These are phyloP conservation scores for Pleurotus salmoneostramineus DNA, from an alignment of 768 basidiomycete species.

Conservation along the genomic window DNA sequence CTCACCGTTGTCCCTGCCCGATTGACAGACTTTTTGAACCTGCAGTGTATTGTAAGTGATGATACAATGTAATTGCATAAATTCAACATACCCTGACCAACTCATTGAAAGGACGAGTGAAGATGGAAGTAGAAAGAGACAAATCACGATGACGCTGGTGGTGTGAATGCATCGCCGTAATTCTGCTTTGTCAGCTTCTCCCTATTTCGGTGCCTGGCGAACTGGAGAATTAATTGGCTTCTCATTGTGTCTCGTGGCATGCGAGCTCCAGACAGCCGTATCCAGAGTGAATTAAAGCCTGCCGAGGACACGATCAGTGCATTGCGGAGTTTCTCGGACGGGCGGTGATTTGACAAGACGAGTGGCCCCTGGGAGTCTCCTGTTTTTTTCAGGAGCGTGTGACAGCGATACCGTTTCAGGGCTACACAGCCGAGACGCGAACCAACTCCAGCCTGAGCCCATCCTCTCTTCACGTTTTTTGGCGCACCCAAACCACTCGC, in stretches of 20 bases:
- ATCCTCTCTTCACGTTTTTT: neutral
- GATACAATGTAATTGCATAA: neutral
- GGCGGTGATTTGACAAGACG: no score
- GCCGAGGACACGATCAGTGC: neutral
- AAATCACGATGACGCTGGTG: neutral
- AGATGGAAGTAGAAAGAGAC: neutral
- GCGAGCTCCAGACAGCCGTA: no score
- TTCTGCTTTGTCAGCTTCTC: no score
- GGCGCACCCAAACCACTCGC: neutral
- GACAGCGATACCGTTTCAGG: neutral
- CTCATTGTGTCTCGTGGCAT: no score
- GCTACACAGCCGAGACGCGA: neutral
- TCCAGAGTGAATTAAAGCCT: no score
- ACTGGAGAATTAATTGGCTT: no score
- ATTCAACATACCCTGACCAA: slow-evolving; percentile 13
- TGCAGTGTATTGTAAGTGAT: slow-evolving; percentile 19
- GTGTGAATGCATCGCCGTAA: no score
- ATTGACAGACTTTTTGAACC: slow-evolving; percentile 93
- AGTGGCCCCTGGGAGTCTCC: neutral
- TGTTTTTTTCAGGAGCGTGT: neutral
- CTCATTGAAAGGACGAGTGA: slow-evolving; percentile 8
- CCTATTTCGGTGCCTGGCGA: no score
- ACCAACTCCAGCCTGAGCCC: neutral
- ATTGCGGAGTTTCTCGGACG: neutral
- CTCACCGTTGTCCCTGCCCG: slow-evolving; percentile 86